Base-by-base conservation (phyloP, 345 rosid species). In the Luvunga scandens region DNA sequence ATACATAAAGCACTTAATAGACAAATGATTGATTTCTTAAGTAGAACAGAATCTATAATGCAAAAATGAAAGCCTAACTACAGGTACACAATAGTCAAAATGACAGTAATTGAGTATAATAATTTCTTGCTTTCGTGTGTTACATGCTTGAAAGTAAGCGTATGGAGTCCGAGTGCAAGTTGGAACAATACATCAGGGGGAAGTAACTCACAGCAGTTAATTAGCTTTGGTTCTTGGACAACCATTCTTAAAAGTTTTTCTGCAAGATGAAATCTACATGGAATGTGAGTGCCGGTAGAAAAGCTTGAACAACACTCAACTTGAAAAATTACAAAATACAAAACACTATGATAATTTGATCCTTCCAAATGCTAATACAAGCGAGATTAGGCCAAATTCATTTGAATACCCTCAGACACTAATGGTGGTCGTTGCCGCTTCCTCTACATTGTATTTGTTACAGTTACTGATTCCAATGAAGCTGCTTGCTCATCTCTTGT, bases 401-500 rank as follows among this genome's bases (percentile, higher is more conserved):
- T 30, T n/a, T 75, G 72, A 66, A 63, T 48, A 28, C 9, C 64
- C 42, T 30, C 65, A 59, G 50, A 5, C 34, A 60, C 42, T 57
- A 21, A 66, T 39, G 22, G 38, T 39, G 14, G 38, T 6, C 18
- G 55, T 7, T 36, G 28, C 73, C 55, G 66, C 66, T 72, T 67
- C 63, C 24, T 8, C 14, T 5, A 53, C 21, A 38, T 22, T 30
- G 61, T 24, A 60, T 59, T 64, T 59, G 31, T 50, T 61, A 81
- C 14, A 30, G 72, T 33, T 56, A 19, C 13, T 31, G 38, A 36
- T 60, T 78, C 62, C 28, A 60, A 57, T 75, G 38, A 66, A 72
- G 72, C 73, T 66, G 53, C 59, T 55, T 70, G 22, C 62, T 38
- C 53, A 74, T 66, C 61, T 45, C 74, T 78, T n/a, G n/a, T n/a